These are phyloP conservation scores for Aspergillus eucalypticola DNA, from an alignment of 2,329 filamentous ascomycete genomes.

Conservation along the genomic window DNA sequence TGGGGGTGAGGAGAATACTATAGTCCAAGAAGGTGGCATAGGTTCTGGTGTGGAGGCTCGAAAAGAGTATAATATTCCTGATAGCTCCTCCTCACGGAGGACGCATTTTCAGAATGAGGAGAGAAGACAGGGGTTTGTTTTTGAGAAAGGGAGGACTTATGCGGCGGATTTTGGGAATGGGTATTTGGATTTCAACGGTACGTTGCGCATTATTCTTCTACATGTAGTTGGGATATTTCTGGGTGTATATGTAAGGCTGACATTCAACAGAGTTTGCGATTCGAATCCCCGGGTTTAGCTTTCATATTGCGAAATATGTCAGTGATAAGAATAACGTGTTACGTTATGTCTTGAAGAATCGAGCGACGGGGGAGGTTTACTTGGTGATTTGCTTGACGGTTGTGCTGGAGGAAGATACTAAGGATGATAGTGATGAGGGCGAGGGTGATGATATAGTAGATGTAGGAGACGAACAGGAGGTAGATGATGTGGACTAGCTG, in stretches of 20 bases:
- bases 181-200: constrained; percentile 81
- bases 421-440: constrained; percentile 14
- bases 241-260: neutral
- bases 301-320: constrained; percentile 43
- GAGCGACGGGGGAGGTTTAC: constrained; percentile 70
- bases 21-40: constrained; percentile 67
- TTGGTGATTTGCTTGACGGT: constrained; percentile 81
- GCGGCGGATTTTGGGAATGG: constrained; percentile 82
- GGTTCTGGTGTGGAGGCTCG: constrained; percentile 53
- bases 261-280: constrained; percentile 37
- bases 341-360: constrained; percentile 90
- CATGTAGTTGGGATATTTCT: constrained; percentile 1
- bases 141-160: constrained; percentile 64
- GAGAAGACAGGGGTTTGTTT: constrained; percentile 59
- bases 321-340: constrained; percentile 74
- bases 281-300: constrained; percentile 38
- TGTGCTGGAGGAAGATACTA: constrained; percentile 47
- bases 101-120: constrained; percentile 61
- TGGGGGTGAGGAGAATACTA: constrained; percentile 34
- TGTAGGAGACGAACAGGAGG: constrained; percentile 23
- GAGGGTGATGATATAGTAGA: constrained; percentile 4
- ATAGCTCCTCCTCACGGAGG: constrained; percentile 55
- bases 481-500: constrained; percentile 23
- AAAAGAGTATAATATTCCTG: constrained; percentile 53
- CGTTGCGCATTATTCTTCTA: constrained; percentile 14